phyloP scores from a whole-genome alignment of 805 yeast genomes.

The Limtongia smithiae region DNA sequence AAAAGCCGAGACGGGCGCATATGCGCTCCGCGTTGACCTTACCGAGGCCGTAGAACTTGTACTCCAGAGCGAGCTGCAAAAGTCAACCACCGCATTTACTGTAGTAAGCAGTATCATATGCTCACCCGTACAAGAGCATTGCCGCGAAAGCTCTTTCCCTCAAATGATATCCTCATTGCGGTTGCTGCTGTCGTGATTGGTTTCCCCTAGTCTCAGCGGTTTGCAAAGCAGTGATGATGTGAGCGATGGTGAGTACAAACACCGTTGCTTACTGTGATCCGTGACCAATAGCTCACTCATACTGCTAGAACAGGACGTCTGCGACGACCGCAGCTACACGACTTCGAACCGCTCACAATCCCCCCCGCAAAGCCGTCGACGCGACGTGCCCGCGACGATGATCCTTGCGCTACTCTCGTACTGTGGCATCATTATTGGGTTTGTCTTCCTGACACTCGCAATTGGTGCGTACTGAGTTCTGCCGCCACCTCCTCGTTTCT shows the following conservation, averaged over 20 bases:
- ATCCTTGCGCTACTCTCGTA: slow-evolving; percentile 57
- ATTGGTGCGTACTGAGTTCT: slow-evolving; percentile 34
- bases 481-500: no score
- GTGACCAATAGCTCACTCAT: neutral
- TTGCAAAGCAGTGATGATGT: no score
- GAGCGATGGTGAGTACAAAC: no score
- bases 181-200: neutral
- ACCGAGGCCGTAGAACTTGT: slow-evolving; percentile 88
- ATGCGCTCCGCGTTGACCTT: slow-evolving; percentile 62
- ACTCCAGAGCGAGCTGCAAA: slow-evolving; percentile 61
- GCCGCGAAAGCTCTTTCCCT: slow-evolving; percentile 30
- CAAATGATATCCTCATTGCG: slow-evolving; percentile 14
- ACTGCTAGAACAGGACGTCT: neutral
- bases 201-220: no score
- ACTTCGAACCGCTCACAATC: neutral
- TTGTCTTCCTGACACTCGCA: slow-evolving; percentile 54
- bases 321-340: neutral
- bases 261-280: no score
- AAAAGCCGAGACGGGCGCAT: slow-evolving; percentile 84
- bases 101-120: neutral
- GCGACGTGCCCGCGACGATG: slow-evolving; percentile 40
- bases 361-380: neutral
- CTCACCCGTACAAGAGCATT: slow-evolving; percentile 27
- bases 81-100: neutral
- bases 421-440: slow-evolving; percentile 59